Base-by-base conservation (phyloP, 78 protist species). In the Pigoraptor vietnamica region DNA sequence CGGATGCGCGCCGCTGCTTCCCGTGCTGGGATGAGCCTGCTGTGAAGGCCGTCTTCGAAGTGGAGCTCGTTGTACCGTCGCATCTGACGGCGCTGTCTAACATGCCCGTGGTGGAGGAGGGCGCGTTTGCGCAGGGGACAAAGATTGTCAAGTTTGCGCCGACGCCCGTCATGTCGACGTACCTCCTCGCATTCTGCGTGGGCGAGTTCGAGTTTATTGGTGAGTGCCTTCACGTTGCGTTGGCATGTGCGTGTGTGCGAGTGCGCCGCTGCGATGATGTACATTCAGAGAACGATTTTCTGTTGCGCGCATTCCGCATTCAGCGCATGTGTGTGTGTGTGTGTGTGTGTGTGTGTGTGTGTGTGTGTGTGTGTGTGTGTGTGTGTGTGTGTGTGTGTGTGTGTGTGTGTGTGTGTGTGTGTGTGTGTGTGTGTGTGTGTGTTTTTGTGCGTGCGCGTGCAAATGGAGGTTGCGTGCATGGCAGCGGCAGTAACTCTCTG, bases 11-110 rank as follows among this genome's bases (percentile, higher is more conserved):
- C 37, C 81, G 94, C 24, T 93, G 96, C 34, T 93, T 96, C 90
- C 97, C 97, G 33, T 95, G 97, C 88, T 96, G 88, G 88, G 98
- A 96, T 89, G 96, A 96, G 84, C 98, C 97, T 10, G 94, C 93
- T 29, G 82, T 91, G 39, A 86, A 86, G 89, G 89, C 89, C 24
- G 1, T 25, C 56, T 86, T 86, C 38, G 89, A 36, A 1, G 55
- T 86, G 1, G 34, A 19, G 37, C 55, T 86, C 24, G 89, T 86
- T 24, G 55, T 86, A 1, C 67, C 40, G 34, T 1, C 36, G 2
- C 1, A 36, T 37, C 89, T 36, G 23, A 25, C n/a, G 2, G 89
- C 89, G 36, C 29, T 86, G 24, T 38, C 67, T 55, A 86, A 86
- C 89, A 86, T 39, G 89, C 89, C 40, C 32, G 55, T 38, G 1